Evolutionary conservation across 176 grass and related monocot genomes (phyloP), one percentile per base, ranked within the genome.

Genomic region (Puccinellia tenuiflora): DNA sequence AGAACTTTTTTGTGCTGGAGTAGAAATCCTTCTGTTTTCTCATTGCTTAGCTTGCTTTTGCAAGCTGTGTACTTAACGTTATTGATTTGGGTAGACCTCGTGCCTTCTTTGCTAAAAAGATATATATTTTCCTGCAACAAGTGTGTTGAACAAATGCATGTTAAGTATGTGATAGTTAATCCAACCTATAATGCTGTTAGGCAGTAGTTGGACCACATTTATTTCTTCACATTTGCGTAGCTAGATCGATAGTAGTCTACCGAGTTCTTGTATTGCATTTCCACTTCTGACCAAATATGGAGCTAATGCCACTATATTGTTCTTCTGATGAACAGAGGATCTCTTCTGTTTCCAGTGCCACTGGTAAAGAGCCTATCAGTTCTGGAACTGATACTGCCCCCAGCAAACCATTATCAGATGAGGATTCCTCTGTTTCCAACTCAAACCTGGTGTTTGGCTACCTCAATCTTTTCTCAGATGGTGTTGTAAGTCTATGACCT

Each of bases 391-490:
- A 70, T 57, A 73, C 79, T 83, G 40, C 29, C 62, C 65, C 68
- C 18, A 55, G 86, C 40, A 91, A 84, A 61, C 28, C 47, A 37
- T 68, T 78, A 65, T 38, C 59, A 55, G 77, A 77, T 79, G 87
- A 83, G 79, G 83, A 57, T 57, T 80, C 85, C 24, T 65, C 62
- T 43, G 48, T 66, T 73, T 84, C 85, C 70, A 88, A 82, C 35
- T 96, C 96, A 30, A 99, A 76, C 56, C 68, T 99, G 66, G 96
- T 99, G 81, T 99, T 99, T 81, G 96, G 96, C 63, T 99, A 99
- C 89, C 87, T 99, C 77, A 99, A 99, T 74, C 96, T 99, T 85
- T 94, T 99, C 61, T 99, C 96, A 69, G 96, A 99, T 76, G 96
- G 96, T 72, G 93, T 99, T 39, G 96, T 99, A 89, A 99, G 96